Evolutionary conservation across 2,329 filamentous ascomycete genomes (phyloP), one percentile per base, ranked within the genome.

Genomic region (Zopfia rhizophila): DNA sequence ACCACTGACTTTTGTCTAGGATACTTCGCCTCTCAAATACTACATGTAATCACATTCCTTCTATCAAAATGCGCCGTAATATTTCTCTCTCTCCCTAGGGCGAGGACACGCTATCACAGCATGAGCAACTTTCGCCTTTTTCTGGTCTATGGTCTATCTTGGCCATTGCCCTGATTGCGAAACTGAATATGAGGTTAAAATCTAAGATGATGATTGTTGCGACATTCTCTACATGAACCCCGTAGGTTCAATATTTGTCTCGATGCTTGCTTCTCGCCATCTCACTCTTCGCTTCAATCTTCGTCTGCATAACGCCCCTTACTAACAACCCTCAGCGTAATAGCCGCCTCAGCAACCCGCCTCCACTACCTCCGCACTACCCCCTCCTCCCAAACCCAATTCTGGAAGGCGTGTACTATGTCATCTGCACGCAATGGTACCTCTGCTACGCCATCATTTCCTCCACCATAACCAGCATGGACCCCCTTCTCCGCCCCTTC

Each of bases 381-480:
- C 7, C 38, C 66, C 42, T 7, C 31, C 37, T 45, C 53, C 28
- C 27, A 5, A 51, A 53, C 36, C 45, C 53, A 11, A 57, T 57
- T 3, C 63, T 65, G 33, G 35, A 39, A 5, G 47, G 45, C 23
- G 44, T 51, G 25, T 63, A 60, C 35, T 63, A 63, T 11, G 17
- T 64, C n/a, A 55, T 70, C 2, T 56, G 59, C 7, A 66, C 62
- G 17, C 64, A 69, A 30, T 69, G 64, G 60, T 63, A 70, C n/a
- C 61, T 69, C 48, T 58, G 63, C n/a, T 70, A 68, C 27, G 66
- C 66, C 3, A 65, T 68, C 22, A 69, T 70, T 48, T 60, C 59
- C 2, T 56, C 54, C 8, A 68, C 63, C 0, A 66, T 69, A 7
- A 66, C 60, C 12, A 63, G 65, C 7, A 53, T 70, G 23, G 66